Base-by-base conservation (phyloP, 202 grass and related monocot genomes). In the Schoenoplectus triqueter region DNA sequence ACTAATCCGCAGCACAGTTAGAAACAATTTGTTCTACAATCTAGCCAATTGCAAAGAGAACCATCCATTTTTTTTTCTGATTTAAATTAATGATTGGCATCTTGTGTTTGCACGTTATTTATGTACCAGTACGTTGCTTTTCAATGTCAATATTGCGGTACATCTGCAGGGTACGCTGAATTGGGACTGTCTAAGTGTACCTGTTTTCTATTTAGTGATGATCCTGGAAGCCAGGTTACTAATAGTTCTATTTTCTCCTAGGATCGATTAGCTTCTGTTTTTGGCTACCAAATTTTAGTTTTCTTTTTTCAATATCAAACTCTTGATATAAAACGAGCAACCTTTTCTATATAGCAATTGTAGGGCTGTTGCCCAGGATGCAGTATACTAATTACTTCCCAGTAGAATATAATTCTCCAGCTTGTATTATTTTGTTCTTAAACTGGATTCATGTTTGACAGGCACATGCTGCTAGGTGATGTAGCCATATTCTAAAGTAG, bases 391-490 rank as follows among this genome's bases (percentile, higher is more conserved):
- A 31, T 31, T 31, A 31, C 31, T 31, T 31, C 31, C 31, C 31
- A 31, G 31, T 31, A 31, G 31, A 31, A 69, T 69, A 45, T 45
- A 7, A 7, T 67, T 67, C 41, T 15, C 40, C 4, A 1, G 11
- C 11, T 45, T 69, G 67, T 62, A 62, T 18, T 19, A 7, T 62
- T 18, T 62, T 62, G 13, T 71, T 71, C 10, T 71, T 46, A 17
- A 17, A 45, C 14, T 8, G 68, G 14, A 46, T 20, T 9, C 46
- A 20, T 73, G 10, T 15, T 52, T 21, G 70, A 10, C 70, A 13
- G 21, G 47, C 70, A 74, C 47, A 74, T 74, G n/a, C 6, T 44
- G n/a, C 47, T 21, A 49, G 68, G 42, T 48, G 44, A 72, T 72
- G 69, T 48, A 17, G 18, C 47, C 46, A 20, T 52, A 51, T 50